These are phyloP conservation scores for Actinidia arguta DNA, from an alignment of 179 eudicot genomes.

Conservation along the genomic window DNA sequence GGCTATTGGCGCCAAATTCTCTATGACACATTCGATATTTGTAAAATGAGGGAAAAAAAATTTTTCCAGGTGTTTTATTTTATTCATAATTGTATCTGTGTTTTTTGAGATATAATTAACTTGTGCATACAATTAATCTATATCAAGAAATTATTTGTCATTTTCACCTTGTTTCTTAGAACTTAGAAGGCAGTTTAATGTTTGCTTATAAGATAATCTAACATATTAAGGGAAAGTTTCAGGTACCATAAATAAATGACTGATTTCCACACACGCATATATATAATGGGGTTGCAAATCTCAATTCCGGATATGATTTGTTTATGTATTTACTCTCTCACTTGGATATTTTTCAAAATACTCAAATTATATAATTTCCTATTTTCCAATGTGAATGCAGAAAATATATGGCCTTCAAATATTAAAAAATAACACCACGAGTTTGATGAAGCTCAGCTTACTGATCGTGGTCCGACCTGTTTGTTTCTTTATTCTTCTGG, in stretches of 20 bases:
- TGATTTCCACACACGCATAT: no score
- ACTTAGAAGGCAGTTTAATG: no score
- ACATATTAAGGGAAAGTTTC: no score
- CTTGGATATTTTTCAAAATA: not conserved
- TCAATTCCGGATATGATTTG: not conserved
- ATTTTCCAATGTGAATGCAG: constrained; percentile 2
- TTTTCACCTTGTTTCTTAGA: no score
- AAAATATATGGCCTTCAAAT: not conserved
- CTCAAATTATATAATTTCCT: not conserved
- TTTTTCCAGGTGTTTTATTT: no score
- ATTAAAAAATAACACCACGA: not conserved
- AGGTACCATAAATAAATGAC: no score
- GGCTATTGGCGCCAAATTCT: not conserved
- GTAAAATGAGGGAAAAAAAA: no score
- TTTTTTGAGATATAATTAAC: not conserved
- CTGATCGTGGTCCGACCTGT: constrained; percentile 35
- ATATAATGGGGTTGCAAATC: no score
- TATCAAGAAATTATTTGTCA: no score
- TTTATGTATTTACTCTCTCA: not conserved
- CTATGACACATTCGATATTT: not conserved
- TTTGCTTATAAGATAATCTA: no score
- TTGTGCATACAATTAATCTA: not conserved
- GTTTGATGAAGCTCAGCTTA: constrained; percentile 25
- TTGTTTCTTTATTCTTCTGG: constrained; percentile 43
- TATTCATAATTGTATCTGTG: not conserved